These are phyloP conservation scores for Naumovozyma castellii DNA, from an alignment of 805 yeast species.

Conservation along the genomic window DNA sequence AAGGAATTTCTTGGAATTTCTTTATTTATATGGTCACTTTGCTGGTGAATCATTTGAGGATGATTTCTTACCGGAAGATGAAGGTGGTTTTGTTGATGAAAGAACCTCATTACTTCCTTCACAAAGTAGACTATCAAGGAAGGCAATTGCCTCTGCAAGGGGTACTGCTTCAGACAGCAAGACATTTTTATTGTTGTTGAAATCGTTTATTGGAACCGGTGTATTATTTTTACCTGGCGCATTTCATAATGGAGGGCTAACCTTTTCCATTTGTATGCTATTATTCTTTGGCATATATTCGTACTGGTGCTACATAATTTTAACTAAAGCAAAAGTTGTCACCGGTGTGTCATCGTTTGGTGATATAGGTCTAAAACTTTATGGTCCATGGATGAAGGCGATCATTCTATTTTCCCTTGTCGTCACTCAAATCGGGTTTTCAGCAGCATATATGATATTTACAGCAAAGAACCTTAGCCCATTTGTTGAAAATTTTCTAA, in stretches of 20 bases:
- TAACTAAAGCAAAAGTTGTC: constrained; percentile 48
- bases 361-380: constrained; percentile 57
- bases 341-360: constrained; percentile 68
- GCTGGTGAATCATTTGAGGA: constrained; percentile 78
- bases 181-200: constrained; percentile 60
- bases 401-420: constrained; percentile 56
- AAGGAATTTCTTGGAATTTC: constrained; percentile 64
- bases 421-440: constrained; percentile 69
- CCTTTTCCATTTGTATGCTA: constrained; percentile 45
- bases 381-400: constrained; percentile 56
- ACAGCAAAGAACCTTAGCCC: constrained; percentile 66
- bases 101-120: constrained; percentile 20
- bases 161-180: constrained; percentile 69
- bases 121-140: constrained; percentile 5
- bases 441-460: constrained; percentile 72
- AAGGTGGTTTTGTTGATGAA: constrained; percentile 19
- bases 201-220: constrained; percentile 74
- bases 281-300: constrained; percentile 59
- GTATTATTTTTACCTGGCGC: constrained; percentile 62
- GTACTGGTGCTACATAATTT: constrained; percentile 66
- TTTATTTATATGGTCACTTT: constrained; percentile 74
- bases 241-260: constrained; percentile 62
- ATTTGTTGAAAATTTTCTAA: constrained; percentile 44
- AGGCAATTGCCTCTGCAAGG: constrained; percentile 10
- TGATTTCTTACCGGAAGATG: constrained; percentile 41